Base-by-base conservation (phyloP, 495 filamentous ascomycete genomes). In the Cercophora scortea region DNA sequence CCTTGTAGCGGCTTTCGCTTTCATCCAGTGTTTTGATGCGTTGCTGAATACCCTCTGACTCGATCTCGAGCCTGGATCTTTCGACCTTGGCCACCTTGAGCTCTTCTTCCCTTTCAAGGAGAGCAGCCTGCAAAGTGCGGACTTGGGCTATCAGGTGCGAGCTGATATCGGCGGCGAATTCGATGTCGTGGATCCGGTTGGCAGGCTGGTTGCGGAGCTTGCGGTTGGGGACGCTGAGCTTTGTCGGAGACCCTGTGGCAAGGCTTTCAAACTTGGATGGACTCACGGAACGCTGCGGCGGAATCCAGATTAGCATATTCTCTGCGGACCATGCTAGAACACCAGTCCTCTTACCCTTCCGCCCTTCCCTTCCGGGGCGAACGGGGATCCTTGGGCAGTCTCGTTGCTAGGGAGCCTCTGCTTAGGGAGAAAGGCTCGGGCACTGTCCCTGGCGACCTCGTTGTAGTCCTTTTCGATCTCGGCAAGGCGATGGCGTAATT, bases 381-480 rank as follows among this genome's bases (percentile, higher is more conserved):
- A 82, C 15, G 83, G 82, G 15, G 86, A 86, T 47, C 78, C 81
- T 47, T 78, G 75, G 17, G 70, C 72, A 45, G 80, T 75, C 56
- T 85, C 86, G 52, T 68, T 78, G 51, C 82, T 84, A 42, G 83
- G 77, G 49, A 87, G 80, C 60, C 87, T 77, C 41, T 89, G 81
- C 64, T 91, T 92, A 12, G 93, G 89, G 50, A 97, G 71, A 66
- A 96, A 91, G 7, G 89, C 90, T 46, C 92, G 81, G 42, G 91
- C 87, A 17, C 87, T 90, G 62, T 97, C 91, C 48, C 85, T 80
- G 33, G 90, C 90, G 43, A 96, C 88, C 56, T 97, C 93, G 67
- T 93, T 93, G 67, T 94, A 97, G 56, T 96, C 94, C 65, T 81
- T 86, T 63, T 98, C 93, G 60, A 97, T 77, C 50, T 95, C 92